A percentile compares a stretch with the other conserved stretches of the same genome.
Conservation (phyloP, 352 stramenopile genomes). For the Phytophthora palmivora region DNA sequence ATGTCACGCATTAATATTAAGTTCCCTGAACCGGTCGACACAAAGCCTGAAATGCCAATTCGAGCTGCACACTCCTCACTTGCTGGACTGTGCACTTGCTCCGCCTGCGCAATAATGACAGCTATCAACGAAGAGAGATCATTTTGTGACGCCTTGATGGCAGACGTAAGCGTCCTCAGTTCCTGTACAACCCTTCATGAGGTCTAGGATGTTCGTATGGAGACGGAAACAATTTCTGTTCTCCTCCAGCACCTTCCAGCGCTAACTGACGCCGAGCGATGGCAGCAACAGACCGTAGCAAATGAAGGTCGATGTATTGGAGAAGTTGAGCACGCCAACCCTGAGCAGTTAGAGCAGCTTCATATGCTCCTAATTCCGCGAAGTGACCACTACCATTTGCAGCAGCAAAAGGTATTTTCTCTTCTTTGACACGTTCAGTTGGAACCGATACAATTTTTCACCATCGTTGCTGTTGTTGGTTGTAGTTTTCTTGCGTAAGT, state of each 20-base stretch:
- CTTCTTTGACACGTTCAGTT: slow-evolving; percentile 1
- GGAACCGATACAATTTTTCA: not conserved
- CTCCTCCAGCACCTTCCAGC: slow-evolving; percentile 3
- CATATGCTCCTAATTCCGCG: slow-evolving; percentile 25
- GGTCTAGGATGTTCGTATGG: not conserved
- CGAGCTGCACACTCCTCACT: slow-evolving; percentile 10
- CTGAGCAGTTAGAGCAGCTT: slow-evolving; percentile 25
- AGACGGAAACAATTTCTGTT: slow-evolving; percentile 2
- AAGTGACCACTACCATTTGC: slow-evolving; percentile 18
- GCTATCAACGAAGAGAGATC: slow-evolving; percentile 34
- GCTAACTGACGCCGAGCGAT: slow-evolving; percentile 19
- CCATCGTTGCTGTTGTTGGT: not conserved
- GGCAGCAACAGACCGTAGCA: slow-evolving; percentile 27
- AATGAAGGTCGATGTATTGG: slow-evolving; percentile 33
- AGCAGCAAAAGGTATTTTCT: slow-evolving; percentile 23
- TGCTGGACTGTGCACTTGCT: slow-evolving; percentile 3
- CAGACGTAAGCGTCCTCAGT: slow-evolving; percentile 8
- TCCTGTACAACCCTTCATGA: slow-evolving; percentile 9
- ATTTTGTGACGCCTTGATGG: slow-evolving; percentile 28
- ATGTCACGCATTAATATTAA: slow-evolving; percentile 30
- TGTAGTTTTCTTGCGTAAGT: slow-evolving; percentile 5
- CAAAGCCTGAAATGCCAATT: slow-evolving; percentile 25
- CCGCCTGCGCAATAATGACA: slow-evolving; percentile 27
- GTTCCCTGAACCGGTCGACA: slow-evolving; percentile 23
- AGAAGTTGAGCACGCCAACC: slow-evolving; percentile 31